Base-by-base conservation (phyloP, 177 flowering plant species). In the Tripterygium wilfordii region DNA sequence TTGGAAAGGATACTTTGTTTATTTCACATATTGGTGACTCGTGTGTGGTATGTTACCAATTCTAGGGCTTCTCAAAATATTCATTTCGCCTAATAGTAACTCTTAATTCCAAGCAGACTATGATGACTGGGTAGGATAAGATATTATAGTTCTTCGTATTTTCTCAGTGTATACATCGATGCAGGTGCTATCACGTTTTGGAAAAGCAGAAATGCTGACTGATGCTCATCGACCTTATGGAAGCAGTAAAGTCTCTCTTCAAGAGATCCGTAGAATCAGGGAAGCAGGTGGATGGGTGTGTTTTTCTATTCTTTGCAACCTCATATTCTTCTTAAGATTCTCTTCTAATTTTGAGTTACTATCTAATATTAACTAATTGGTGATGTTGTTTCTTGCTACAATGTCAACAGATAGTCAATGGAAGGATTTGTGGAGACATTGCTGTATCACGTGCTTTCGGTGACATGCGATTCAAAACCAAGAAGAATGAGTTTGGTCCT, bases 201-300 rank as follows among this genome's bases (percentile, higher is more conserved):
- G n/a, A 38, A 82, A 82, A 67, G 66, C 80, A 40, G 85, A 92
- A 57, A 71, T 71, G 14, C 52, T 92, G 65, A 83, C 94, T 10
- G 65, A 64, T 58, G 66, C 96, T 61, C 98, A 92, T 65, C 68
- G 98, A 49, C 98, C 98, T 5, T 92, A 82, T 70, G 98, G 98
- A 57, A 86, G 59, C 67, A 79, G 58, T 62, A 79, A 66, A 42
- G 77, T 50, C 48, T 80, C 96, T 42, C 79, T 86, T 41, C 71
- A 79, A 56, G 99, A 92, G 67, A 86, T 92, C 41, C 80, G 60
- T 64, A 65, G 99, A 61, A 80, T 92, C 67, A 73, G 74, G 73
- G 96, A 92, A 70, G 99, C 99, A 77, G 96, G 99, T 80, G 99
- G 99, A 82, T 92, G 99, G 96, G 99, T 92, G 90, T 80, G 96